A percentile compares a stretch with the other conserved stretches of the same genome.
Conservation (phyloP, 2,329 filamentous ascomycete species). For the Alternaria angustiovoidea region DNA sequence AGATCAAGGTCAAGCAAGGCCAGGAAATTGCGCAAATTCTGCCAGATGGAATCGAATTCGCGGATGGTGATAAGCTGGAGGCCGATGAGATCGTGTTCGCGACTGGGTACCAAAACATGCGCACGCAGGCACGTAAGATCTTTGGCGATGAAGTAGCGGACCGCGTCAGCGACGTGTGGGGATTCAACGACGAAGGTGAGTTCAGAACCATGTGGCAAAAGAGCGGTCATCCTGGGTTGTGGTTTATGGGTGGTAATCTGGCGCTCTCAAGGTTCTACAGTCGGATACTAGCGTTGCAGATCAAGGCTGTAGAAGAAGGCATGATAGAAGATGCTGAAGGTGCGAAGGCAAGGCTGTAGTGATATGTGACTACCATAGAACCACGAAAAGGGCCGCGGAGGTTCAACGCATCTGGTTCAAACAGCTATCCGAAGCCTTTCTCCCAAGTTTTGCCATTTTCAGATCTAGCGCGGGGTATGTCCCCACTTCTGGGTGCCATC, state of each 20-base stretch:
- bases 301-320: slow-evolving; percentile 53
- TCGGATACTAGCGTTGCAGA: slow-evolving; percentile 57
- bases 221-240: slow-evolving; percentile 50
- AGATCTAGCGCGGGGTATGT: slow-evolving; percentile 17
- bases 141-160: slow-evolving; percentile 54
- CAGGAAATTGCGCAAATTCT: slow-evolving; percentile 49
- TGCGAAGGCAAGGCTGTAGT: slow-evolving; percentile 8
- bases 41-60: slow-evolving; percentile 53
- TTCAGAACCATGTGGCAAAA: slow-evolving; percentile 53
- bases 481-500: slow-evolving; percentile 7
- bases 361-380: not conserved
- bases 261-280: slow-evolving; percentile 58
- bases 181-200: slow-evolving; percentile 58
- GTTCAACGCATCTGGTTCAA: not conserved
- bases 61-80: slow-evolving; percentile 53
- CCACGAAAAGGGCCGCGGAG: not conserved
- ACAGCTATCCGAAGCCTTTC: not conserved
- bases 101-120: slow-evolving; percentile 59
- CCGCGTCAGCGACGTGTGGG: slow-evolving; percentile 56
- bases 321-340: not conserved
- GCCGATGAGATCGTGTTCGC: slow-evolving; percentile 59
- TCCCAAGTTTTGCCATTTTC: slow-evolving; percentile 9
- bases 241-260: slow-evolving; percentile 57
- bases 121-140: slow-evolving; percentile 48
- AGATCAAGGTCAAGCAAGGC: slow-evolving; percentile 57